phyloP scores from a whole-genome alignment of 176 grass and related monocot genomes.

The Rhynchospora breviuscula region DNA sequence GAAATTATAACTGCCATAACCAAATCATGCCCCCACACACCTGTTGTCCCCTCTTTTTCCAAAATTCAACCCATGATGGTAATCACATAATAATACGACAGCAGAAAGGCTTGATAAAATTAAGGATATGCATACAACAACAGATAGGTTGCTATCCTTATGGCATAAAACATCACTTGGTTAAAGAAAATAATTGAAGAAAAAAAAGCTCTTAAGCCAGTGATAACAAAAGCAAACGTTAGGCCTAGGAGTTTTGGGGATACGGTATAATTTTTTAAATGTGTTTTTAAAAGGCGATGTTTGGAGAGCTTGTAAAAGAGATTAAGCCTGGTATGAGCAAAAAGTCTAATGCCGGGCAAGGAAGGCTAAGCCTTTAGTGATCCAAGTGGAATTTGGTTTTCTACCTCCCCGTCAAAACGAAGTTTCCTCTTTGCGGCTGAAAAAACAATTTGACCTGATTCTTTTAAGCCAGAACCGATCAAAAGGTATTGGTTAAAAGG shows the following conservation, averaged over 20 bases:
- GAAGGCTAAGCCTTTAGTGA: background rate
- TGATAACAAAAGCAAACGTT: constrained; percentile 3
- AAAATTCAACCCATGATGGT: background rate
- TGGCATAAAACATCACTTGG: constrained; percentile 2
- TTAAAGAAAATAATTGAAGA: constrained; percentile 7
- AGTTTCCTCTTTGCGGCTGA: background rate
- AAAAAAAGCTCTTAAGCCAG: background rate
- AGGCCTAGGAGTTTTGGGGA: constrained; percentile 2
- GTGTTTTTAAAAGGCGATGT: background rate
- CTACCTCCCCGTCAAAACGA: background rate
- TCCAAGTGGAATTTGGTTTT: background rate
- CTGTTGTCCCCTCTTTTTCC: background rate
- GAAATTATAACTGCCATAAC: constrained; percentile 22
- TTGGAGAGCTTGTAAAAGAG: constrained; percentile 13
- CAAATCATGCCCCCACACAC: background rate
- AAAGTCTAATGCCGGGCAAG: background rate
- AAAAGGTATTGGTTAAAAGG: background rate
- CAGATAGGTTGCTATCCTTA: background rate
- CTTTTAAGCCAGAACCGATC: background rate
- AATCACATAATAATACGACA: background rate
- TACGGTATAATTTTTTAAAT: background rate
- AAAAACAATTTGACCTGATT: background rate
- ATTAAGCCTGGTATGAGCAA: background rate
- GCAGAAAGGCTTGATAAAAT: background rate
- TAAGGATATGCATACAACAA: background rate